A percentile compares a stretch with the other conserved stretches of the same genome.
Conservation (phyloP, 805 yeast species). For the Brettanomyces anomalus region DNA sequence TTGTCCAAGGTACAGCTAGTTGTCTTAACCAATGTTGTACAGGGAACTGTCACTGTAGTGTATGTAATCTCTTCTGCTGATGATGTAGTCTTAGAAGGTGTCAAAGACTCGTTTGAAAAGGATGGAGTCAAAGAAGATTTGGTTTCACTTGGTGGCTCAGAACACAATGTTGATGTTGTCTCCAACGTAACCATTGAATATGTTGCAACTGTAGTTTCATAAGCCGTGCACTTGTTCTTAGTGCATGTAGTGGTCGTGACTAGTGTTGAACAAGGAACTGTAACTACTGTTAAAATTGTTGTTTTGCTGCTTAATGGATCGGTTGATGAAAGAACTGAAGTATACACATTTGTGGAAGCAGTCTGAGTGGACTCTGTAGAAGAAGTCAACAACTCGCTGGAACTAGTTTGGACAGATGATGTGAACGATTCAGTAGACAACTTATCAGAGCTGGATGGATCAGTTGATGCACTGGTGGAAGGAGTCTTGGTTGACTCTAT, state of each 20-base stretch:
- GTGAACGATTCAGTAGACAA: no score
- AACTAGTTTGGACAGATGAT: no score
- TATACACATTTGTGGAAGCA: no score
- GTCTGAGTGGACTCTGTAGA: no score
- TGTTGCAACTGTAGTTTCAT: background rate
- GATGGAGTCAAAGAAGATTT: background rate
- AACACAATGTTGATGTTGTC: background rate
- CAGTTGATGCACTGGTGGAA: no score
- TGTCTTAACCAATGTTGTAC: background rate
- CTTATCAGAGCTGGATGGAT: no score
- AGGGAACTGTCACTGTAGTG: background rate
- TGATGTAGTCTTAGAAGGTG: background rate
- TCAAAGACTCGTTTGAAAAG: background rate
- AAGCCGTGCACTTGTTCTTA: background rate
- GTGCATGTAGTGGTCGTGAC: background rate
- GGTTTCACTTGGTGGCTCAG: background rate
- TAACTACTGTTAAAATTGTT: no score
- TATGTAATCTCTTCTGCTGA: background rate
- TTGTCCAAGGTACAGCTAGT: background rate
- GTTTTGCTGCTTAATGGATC: no score
- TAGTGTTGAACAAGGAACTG: background rate
- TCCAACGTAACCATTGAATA: background rate
- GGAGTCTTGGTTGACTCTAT: no score
- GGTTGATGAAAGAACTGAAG: no score
- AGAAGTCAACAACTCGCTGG: no score